Base-by-base conservation (phyloP, 805 yeast genomes). In the Wickerhamiella alocasiicola region DNA sequence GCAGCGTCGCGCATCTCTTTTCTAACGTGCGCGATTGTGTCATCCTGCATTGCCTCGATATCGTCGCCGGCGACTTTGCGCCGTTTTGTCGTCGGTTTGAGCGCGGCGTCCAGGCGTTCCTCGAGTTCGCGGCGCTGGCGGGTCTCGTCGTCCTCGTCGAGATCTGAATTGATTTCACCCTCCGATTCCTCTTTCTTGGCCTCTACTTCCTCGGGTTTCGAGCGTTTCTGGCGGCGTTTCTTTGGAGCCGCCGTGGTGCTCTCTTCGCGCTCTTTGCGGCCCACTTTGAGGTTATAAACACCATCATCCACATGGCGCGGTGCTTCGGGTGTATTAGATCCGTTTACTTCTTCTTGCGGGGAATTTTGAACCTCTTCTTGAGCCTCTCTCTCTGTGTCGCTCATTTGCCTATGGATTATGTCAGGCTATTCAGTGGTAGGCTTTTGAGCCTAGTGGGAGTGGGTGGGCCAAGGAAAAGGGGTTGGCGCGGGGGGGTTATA, bases 31-130 rank as follows among this genome's bases (percentile, higher is more conserved):
- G 83, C 76, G 48, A 91, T 82, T 45, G 74, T 72, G 55, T 87
- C 96, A 66, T 91, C 99, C 57, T 87, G 93, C 78, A 83, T 80
- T 54, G 84, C 78, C 57, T 93, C 97, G 49, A 91, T 64, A 62
- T 91, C 98, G 55, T 84, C 94, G 52, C 91, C 97, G 52, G 81
- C 88, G 36, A 80, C 74, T 59, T 70, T 68, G 53, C 71, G 74
- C 52, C 80, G 75, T 44, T 78, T 69, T 41, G 49, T 49, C 7
- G 71, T 68, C 16, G 78, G 71, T 58, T 81, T 82, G 46, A 88
- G 61, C 1, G 94, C 78, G 31, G 76, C 74, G 48, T 80, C 91
- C 64, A 91, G 71, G 51, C 70, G 74, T 44, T 76, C 88, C 60
- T 91, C 97, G 47, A 91, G 68, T 47, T 73, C 76, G 48, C 84